Evolutionary conservation across 2,329 filamentous ascomycete genomes (phyloP).

Genomic region (Ramichloridium luteum): DNA sequence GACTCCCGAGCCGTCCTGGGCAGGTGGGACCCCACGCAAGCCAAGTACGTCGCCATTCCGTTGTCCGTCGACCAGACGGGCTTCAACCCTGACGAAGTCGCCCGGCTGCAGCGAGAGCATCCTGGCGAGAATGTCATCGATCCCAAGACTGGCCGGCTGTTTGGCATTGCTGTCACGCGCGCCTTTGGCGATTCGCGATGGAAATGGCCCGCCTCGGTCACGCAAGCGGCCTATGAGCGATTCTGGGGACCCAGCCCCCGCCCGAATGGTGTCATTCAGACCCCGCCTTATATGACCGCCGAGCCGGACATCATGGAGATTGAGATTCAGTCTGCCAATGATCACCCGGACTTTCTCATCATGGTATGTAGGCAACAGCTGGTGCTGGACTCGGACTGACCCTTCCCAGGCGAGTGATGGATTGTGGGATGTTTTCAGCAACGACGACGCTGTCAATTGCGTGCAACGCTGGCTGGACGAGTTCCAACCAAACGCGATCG

Average conservation of each 20-base stretch:
- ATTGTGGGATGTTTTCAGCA: slow-evolving; percentile 37
- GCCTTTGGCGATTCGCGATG: slow-evolving; percentile 58
- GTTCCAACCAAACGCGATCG: not conserved
- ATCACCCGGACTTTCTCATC: slow-evolving; percentile 47
- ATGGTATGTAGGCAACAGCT: no score
- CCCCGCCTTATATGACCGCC: slow-evolving; percentile 57
- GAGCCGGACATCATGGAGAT: slow-evolving; percentile 52
- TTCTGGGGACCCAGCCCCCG: slow-evolving; percentile 40
- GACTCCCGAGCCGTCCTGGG: slow-evolving; percentile 57
- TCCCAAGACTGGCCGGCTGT: slow-evolving; percentile 43
- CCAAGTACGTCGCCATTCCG: slow-evolving; percentile 40
- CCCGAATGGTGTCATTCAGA: slow-evolving; percentile 31
- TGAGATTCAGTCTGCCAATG: slow-evolving; percentile 32
- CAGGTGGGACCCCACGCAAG: slow-evolving; percentile 29
- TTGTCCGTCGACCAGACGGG: slow-evolving; percentile 57
- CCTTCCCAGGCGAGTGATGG: slow-evolving; percentile 54
- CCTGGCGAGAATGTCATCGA: slow-evolving; percentile 49
- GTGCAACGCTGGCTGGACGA: slow-evolving; percentile 46
- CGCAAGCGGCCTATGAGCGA: slow-evolving; percentile 32
- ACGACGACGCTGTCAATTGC: slow-evolving; percentile 22
- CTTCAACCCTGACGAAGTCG: slow-evolving; percentile 46
- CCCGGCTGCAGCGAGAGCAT: slow-evolving; percentile 44
- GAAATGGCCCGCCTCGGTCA: slow-evolving; percentile 49
- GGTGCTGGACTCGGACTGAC: no score
- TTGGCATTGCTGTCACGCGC: slow-evolving; percentile 50